These are phyloP conservation scores for Plantago ovata DNA, from an alignment of 257 asterid genomes.

Conservation along the genomic window DNA sequence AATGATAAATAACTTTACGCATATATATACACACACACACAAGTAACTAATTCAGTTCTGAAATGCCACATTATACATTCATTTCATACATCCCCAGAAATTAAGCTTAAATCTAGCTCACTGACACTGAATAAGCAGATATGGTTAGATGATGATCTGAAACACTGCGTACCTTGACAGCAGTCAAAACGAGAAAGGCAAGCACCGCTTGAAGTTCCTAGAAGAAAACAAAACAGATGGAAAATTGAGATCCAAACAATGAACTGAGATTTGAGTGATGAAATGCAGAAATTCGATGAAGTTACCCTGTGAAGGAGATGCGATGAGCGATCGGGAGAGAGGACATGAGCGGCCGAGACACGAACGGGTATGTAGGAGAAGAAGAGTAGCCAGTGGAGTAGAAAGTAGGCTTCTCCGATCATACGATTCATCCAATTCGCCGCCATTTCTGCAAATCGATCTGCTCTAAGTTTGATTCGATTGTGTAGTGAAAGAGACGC, in stretches of 20 bases:
- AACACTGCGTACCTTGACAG: constrained; percentile 59
- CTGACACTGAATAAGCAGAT: too few species aligned
- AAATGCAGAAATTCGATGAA: not conserved
- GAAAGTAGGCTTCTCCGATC: constrained; percentile 69
- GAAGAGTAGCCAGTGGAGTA: constrained; percentile 59
- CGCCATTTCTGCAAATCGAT: constrained; percentile 39
- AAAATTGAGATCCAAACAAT: not conserved
- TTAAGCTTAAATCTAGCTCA: not conserved
- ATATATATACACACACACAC: too few species aligned
- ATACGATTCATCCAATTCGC: constrained; percentile 45
- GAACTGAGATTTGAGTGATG: not conserved
- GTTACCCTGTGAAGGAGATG: constrained; percentile 70
- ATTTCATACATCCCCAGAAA: too few species aligned
- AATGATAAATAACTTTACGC: too few species aligned
- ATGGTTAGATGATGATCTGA: too few species aligned
- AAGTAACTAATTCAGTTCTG: too few species aligned
- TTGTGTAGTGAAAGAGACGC: too few species aligned
- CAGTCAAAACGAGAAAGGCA: constrained; percentile 52
- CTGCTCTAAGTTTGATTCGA: constrained; percentile 17
- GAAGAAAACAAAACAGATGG: constrained; percentile 11
- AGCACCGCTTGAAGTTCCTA: constrained; percentile 88
- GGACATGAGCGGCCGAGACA: constrained; percentile 50
- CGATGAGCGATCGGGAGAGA: constrained; percentile 59
- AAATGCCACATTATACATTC: not conserved
- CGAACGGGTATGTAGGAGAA: constrained; percentile 85